Conservation (phyloP, 768 basidiomycete species). For the Paxillus ammoniavirescens region DNA sequence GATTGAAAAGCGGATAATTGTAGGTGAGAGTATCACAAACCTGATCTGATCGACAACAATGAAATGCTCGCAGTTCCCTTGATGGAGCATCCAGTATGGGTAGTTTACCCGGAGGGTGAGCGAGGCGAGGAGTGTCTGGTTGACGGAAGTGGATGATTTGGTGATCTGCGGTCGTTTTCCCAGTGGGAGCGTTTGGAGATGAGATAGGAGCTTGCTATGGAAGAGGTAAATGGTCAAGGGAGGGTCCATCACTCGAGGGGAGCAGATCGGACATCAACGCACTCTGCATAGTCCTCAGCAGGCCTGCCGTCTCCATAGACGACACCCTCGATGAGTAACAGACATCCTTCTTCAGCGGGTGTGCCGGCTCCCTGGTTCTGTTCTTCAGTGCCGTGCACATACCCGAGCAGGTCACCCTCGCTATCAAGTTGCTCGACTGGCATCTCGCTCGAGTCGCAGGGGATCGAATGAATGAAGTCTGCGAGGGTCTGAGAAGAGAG, state of each 20-base stretch:
- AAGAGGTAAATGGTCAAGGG: slow-evolving; percentile 1
- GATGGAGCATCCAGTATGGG: slow-evolving; percentile 82
- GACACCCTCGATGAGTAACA: slow-evolving; percentile 61
- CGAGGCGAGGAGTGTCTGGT: slow-evolving; percentile 49
- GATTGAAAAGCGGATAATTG: slow-evolving; percentile 4
- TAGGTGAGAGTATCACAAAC: slow-evolving; percentile 30
- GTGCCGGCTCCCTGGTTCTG: background rate
- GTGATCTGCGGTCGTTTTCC: slow-evolving; percentile 30
- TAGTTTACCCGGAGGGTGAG: slow-evolving; percentile 63
- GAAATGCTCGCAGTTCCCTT: slow-evolving; percentile 82
- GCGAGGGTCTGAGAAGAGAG: slow-evolving; percentile 71
- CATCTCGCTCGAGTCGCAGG: slow-evolving; percentile 60
- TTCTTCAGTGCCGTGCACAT: slow-evolving; percentile 21
- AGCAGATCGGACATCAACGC: slow-evolving; percentile 28
- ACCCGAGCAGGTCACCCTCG: slow-evolving; percentile 33
- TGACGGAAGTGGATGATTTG: slow-evolving; percentile 43
- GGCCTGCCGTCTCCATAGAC: slow-evolving; percentile 55
- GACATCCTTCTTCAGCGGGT: slow-evolving; percentile 34
- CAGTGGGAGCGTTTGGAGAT: slow-evolving; percentile 33
- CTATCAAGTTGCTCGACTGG: slow-evolving; percentile 39
- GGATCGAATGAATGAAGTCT: slow-evolving; percentile 57
- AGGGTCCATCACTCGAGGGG: background rate
- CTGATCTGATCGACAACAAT: slow-evolving; percentile 72
- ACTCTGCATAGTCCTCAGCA: slow-evolving; percentile 58
- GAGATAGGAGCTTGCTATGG: slow-evolving; percentile 46